A percentile compares a stretch with the other conserved stretches of the same genome.
Conservation (phyloP, 1,284 basidiomycete genomes). For the Apiotrichum veenhuisii region DNA sequence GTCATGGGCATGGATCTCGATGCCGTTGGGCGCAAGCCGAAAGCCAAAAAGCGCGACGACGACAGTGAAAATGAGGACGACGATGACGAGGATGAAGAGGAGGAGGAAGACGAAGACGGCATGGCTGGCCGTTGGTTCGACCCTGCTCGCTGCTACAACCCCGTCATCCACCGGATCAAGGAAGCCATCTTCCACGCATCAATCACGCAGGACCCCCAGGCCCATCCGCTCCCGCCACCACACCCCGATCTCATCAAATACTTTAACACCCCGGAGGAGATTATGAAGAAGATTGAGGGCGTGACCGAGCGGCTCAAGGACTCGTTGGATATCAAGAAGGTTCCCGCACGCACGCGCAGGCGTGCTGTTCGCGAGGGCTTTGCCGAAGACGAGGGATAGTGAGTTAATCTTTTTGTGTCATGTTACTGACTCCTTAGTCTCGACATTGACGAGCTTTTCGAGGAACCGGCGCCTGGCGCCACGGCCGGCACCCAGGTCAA, state of each 20-base stretch:
- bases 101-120: constrained; percentile 8
- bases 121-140: constrained; percentile 65
- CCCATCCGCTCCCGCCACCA: constrained; percentile 72
- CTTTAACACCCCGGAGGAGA: constrained; percentile 68
- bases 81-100: constrained; percentile 12
- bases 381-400: constrained; percentile 42
- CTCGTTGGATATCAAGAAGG: constrained; percentile 64
- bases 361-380: constrained; percentile 51
- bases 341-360: constrained; percentile 38
- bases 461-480: constrained; percentile 10
- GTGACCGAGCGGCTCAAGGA: constrained; percentile 62
- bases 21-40: constrained; percentile 53
- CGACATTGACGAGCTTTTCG: constrained; percentile 47
- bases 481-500: constrained; percentile 43
- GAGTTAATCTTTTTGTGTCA: constrained; percentile 12
- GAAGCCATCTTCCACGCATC: constrained; percentile 88
- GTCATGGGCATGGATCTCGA: constrained; percentile 84
- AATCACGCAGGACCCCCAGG: constrained; percentile 66
- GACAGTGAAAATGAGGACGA: constrained; percentile 29
- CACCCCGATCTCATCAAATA: constrained; percentile 80
- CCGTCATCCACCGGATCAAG: constrained; percentile 82
- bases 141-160: constrained; percentile 73
- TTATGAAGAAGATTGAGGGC: constrained; percentile 59
- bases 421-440: constrained; percentile 26
- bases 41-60: constrained; percentile 53